Percentiles rank a stretch among this genome's conserved stretches.
These are phyloP conservation scores for Corylus americana DNA, from an alignment of 306 rosid species.

Conservation along the genomic window DNA sequence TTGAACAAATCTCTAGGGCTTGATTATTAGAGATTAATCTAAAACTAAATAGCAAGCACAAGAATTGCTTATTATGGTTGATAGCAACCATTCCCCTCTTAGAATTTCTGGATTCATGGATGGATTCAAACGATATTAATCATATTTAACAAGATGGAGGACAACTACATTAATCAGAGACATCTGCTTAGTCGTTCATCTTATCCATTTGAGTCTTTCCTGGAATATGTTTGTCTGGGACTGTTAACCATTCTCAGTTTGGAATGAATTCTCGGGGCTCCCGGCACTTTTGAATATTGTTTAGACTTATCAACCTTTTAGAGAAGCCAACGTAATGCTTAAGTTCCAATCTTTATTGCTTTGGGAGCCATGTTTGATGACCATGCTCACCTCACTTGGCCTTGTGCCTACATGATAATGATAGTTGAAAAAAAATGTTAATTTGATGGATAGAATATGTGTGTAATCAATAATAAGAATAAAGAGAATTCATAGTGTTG, in stretches of 20 bases:
- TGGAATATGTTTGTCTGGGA: not conserved
- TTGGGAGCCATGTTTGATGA: not conserved
- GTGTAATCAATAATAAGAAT: not conserved
- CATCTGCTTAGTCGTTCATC: not conserved
- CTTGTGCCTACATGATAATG: not conserved
- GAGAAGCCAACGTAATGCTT: slow-evolving; percentile 1
- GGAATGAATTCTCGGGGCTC: not conserved
- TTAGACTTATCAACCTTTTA: not conserved
- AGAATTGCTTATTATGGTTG: slow-evolving; percentile 1
- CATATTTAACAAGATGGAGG: not conserved
- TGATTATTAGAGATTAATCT: not conserved
- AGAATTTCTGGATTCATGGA: not conserved
- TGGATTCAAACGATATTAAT: not conserved
- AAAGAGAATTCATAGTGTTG: not conserved
- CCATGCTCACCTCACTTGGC: not conserved
- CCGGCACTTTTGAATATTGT: not conserved
- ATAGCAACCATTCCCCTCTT: not conserved
- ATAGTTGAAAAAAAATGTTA: not conserved
- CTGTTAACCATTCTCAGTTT: not conserved
- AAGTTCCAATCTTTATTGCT: not conserved
- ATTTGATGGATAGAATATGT: too few species aligned
- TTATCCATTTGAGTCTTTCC: not conserved
- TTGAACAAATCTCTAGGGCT: not conserved
- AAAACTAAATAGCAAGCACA: not conserved
- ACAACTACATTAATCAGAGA: not conserved